Evolutionary conservation across 1,139 yeast species (phyloP).

Genomic region (Blastobotrys capitulatus): DNA sequence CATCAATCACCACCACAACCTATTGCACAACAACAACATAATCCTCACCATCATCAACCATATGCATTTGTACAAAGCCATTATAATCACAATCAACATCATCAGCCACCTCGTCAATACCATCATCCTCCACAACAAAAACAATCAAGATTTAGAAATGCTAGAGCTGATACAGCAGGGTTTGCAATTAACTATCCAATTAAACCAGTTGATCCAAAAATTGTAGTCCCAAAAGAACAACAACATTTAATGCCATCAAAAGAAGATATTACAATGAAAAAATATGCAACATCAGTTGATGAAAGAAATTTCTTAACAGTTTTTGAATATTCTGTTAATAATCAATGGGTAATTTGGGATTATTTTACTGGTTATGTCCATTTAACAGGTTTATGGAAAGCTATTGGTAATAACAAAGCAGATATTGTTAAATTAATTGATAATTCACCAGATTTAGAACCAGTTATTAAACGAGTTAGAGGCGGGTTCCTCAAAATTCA

Average conservation of each 20-base stretch:
- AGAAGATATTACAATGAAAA: conserved; percentile 44
- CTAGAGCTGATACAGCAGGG: conserved; percentile 5
- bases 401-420: conserved; percentile 64
- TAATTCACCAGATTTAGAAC: conserved; percentile 63
- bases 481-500: conserved; percentile 93
- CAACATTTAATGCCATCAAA: conserved; percentile 29
- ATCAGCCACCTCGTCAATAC: background rate
- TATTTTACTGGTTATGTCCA: conserved; percentile 84
- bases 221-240: conserved; percentile 20
- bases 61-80: no score
- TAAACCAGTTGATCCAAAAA: conserved; percentile 16
- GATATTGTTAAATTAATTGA: conserved; percentile 73
- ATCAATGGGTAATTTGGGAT: conserved; percentile 79
- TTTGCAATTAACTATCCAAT: conserved; percentile 28
- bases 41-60: background rate
- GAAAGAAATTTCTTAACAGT: conserved; percentile 66
- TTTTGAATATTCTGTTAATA: conserved; percentile 61
- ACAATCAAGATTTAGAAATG: conserved; percentile 8
- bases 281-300: conserved; percentile 72
- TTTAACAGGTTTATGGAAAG: conserved; percentile 88
- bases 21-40: background rate
- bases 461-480: conserved; percentile 67
- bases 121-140: background rate
- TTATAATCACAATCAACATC: no score
- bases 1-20: background rate